Base-by-base conservation (phyloP, 768 basidiomycete genomes). In the Coprinellus micaceus region DNA sequence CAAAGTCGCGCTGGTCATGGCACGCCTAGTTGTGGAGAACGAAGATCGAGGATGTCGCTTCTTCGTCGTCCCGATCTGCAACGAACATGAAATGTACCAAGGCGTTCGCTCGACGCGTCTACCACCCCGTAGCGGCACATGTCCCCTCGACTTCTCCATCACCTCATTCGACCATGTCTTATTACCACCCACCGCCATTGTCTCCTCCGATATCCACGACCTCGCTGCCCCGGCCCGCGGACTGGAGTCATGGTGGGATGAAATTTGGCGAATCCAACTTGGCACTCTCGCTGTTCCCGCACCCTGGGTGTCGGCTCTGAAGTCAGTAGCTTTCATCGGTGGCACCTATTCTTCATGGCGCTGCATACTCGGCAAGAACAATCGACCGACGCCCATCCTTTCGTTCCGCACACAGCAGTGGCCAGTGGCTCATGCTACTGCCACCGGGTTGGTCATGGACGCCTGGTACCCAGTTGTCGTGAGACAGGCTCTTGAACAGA, bases 331-430 rank as follows among this genome's bases (percentile, higher is more conserved):
- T 7, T 83, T 73, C 61, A 82, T 85, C 50, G 77, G 75, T 1
- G 81, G 79, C n/a, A 74, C 71, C 56, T 86, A 86, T 59, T 83
- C 82, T 12, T 74, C 79, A 69, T 79, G 81, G 64, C 76, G 83
- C 33, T 74, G 70, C 41, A 67, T 85, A 36, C 70, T 74, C 19
- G 82, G 81, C 5, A 77, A 77, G 59, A 66, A 64, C 4, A 63
- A 68, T 13, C 51, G 66, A 13, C 77, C 75, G 17, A 68, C 77
- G 2, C 82, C 82, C 0, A 84, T 87, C 62, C 74, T 85, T 53
- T 67, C 77, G 5, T 87, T 87, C 71, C 76, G 83, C 24, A 86
- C 85, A 0, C 85, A 87, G 59, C 82, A 86, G 52, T 78, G 77
- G 74, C 82, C 85, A 2, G 71, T 87, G 37, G 64, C 79, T 39